These are phyloP conservation scores for Fusarium temperatum DNA, from an alignment of 2,329 filamentous ascomycete species.

Conservation along the genomic window DNA sequence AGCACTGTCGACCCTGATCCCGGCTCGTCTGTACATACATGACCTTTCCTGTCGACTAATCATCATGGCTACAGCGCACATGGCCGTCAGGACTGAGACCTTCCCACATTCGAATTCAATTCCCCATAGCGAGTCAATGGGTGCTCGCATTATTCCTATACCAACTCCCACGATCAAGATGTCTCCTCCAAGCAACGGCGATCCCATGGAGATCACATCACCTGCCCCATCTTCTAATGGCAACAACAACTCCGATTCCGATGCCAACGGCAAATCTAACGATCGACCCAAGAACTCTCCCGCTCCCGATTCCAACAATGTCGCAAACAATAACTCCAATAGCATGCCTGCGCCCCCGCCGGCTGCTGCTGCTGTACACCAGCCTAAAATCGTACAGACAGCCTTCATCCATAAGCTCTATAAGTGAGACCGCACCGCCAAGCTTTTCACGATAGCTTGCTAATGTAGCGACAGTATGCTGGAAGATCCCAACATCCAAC, in stretches of 20 bases:
- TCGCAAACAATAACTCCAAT: conserved; percentile 41
- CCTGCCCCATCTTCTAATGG: conserved; percentile 56
- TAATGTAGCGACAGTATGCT: conserved; percentile 78
- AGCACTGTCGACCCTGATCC: conserved; percentile 21
- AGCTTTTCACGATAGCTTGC: conserved; percentile 7
- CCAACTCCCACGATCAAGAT: conserved; percentile 66
- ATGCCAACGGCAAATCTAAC: conserved; percentile 49
- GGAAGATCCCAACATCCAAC: conserved; percentile 90
- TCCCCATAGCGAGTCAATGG: conserved; percentile 56
- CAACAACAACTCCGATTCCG: conserved; percentile 56
- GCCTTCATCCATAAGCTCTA: conserved; percentile 99
- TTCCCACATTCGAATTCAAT: conserved; percentile 55
- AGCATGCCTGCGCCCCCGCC: conserved; percentile 62
- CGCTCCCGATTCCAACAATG: conserved; percentile 50
- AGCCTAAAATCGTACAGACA: conserved; percentile 97
- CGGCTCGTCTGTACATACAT: conserved; percentile 15
- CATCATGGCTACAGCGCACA: conserved; percentile 54
- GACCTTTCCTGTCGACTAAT: conserved; percentile 38
- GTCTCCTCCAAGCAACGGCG: conserved; percentile 65
- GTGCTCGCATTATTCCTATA: conserved; percentile 66
- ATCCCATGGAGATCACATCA: conserved; percentile 70
- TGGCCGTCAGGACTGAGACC: conserved; percentile 63
- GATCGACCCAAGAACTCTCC: conserved; percentile 50
- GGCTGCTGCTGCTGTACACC: conserved; percentile 79
- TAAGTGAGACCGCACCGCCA: conserved; percentile 70